Base-by-base conservation (phyloP, 805 yeast genomes). In the Scheffersomyces ergatensis region DNA sequence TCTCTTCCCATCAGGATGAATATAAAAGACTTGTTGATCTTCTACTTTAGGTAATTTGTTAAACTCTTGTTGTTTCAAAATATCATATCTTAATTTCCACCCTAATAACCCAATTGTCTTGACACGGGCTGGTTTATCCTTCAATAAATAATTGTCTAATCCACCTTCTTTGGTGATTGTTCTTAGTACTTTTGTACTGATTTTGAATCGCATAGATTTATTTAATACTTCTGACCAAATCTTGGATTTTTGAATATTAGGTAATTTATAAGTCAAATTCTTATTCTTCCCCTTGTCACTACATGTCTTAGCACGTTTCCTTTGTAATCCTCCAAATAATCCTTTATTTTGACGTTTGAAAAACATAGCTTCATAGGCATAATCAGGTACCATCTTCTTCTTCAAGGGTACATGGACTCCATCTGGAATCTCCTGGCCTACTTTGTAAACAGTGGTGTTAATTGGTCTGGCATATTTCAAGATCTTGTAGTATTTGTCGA, bases 131-230 rank as follows among this genome's bases (percentile, higher is more conserved):
- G 95, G 72, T 50, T 85, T 88, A 44, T 89, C 95, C 64, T 93
- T 93, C 33, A 81, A 75, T 46, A 93, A 63, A 59, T 93, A 93
- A 48, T 82, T 82, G 58, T 93, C 99, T 42, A 93, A 72, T 4
- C 99, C 99, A 46, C 99, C 99, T 62, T 92, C 98, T 53, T 82
- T 87, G 43, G 87, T 84, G 44, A 93, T 83, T 0, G 97, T 89
- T 54, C 83, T 80, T 57, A 93, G 73, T 5, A 89, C 97, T 44
- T 83, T 78, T 4, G 97, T 78, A 6, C 89, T 82, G 26, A 89
- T 80, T 44, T 75, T 80, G 40, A 88, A 62, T 36, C 70, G 68
- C 34, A 89, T 61, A 30, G 69, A 63, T 49, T 71, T 72, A 43
- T 80, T 67, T 53, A 93, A 72, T 0, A 86, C 67, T 51, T 87